phyloP scores from a whole-genome alignment of 78 protist genomes.

The Dictyostelium intermedium region DNA sequence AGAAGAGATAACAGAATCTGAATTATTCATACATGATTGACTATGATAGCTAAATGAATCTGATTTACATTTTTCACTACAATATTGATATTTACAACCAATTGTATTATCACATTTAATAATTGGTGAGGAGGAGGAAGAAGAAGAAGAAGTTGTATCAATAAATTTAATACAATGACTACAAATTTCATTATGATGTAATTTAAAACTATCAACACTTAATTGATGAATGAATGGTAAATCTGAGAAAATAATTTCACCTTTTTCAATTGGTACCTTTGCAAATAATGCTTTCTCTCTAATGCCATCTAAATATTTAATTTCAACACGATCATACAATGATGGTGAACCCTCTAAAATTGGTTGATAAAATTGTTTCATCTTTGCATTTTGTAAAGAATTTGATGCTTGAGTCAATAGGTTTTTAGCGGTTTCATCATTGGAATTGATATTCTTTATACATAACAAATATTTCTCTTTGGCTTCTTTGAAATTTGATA shows the following conservation, averaged over 20 bases:
- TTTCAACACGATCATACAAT: slow-evolving; percentile 7
- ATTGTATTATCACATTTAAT: neutral
- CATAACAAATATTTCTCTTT: slow-evolving; percentile 47
- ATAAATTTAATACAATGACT: slow-evolving; percentile 50
- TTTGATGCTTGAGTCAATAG: slow-evolving; percentile 24
- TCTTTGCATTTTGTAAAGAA: slow-evolving; percentile 33
- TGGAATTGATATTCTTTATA: neutral
- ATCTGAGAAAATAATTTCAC: slow-evolving; percentile 45
- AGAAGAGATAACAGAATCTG: neutral
- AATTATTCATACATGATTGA: neutral
- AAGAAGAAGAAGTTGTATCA: no score
- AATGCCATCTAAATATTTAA: slow-evolving; percentile 34
- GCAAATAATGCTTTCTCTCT: slow-evolving; percentile 43
- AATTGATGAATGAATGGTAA: slow-evolving; percentile 20
- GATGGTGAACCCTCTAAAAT: slow-evolving; percentile 7
- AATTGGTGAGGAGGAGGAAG: no score
- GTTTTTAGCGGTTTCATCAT: neutral
- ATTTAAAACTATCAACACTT: neutral
- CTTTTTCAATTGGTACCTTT: slow-evolving; percentile 31
- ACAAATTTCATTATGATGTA: neutral
- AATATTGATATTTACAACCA: slow-evolving; percentile 24
- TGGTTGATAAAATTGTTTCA: slow-evolving; percentile 72
- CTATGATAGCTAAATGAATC: neutral
- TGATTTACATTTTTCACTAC: slow-evolving; percentile 41
- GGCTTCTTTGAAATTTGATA: slow-evolving; percentile 38